Conservation (phyloP, 139 green algal species). For the Chlorella sorokiniana region DNA sequence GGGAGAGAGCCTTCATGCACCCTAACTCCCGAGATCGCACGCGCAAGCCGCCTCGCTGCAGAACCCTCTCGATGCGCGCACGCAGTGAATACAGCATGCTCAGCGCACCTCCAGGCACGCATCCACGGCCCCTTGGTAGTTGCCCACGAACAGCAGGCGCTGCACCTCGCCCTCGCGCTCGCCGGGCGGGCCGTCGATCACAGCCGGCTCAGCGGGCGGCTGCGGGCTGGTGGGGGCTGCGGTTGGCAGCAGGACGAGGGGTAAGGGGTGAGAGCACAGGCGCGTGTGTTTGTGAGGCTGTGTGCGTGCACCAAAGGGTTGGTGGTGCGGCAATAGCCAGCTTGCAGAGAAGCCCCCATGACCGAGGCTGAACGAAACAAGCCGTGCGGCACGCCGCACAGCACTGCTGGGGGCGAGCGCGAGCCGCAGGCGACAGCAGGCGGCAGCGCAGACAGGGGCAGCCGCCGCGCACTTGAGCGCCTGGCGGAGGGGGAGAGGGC, state of each 20-base stretch:
- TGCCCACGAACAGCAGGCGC: conserved; percentile 87
- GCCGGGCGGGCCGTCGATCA: conserved; percentile 43
- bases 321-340: too few relatives aligned
- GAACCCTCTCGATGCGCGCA: background rate
- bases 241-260: background rate
- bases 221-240: background rate
- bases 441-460: background rate
- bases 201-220: background rate
- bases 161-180: conserved; percentile 83
- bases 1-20: too few relatives aligned
- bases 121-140: conserved; percentile 89
- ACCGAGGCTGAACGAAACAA: too few relatives aligned
- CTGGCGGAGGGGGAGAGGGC: background rate
- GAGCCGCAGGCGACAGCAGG: too few relatives aligned
- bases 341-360: too few relatives aligned
- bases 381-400: too few relatives aligned
- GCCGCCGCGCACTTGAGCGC: background rate
- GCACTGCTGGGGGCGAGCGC: too few relatives aligned
- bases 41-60: too few relatives aligned
- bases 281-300: background rate
- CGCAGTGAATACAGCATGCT: background rate
- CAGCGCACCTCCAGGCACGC: conserved; percentile 76
- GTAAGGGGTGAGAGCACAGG: background rate
- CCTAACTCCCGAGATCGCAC: too few relatives aligned
- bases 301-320: too few relatives aligned